phyloP scores from a whole-genome alignment of 1,139 yeast species.

The Geotrichum aggregatum region DNA sequence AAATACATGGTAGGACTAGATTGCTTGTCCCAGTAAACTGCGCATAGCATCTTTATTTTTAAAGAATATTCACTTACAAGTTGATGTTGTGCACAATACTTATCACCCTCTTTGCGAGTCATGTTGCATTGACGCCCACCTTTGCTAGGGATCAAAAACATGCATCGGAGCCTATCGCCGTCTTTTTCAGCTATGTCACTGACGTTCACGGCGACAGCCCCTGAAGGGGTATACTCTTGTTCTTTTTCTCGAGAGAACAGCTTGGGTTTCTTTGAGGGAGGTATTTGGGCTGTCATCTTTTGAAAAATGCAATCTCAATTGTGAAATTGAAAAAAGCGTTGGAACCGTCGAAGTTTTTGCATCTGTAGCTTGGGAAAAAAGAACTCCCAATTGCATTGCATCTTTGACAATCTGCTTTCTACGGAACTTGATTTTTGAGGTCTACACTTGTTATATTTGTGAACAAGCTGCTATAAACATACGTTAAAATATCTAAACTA shows the following conservation, averaged over 20 bases:
- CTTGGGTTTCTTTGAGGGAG: slow-evolving; percentile 10
- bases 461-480: too few relatives aligned
- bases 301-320: not conserved
- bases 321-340: too few relatives aligned
- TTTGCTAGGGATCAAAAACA: slow-evolving; percentile 44
- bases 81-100: slow-evolving; percentile 62
- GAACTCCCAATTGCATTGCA: not conserved
- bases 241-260: slow-evolving; percentile 10
- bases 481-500: not conserved
- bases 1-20: too few relatives aligned
- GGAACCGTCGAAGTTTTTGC: too few relatives aligned
- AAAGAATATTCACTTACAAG: slow-evolving; percentile 9
- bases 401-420: too few relatives aligned
- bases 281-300: slow-evolving; percentile 14
- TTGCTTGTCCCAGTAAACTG: too few relatives aligned
- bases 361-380: too few relatives aligned
- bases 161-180: slow-evolving; percentile 43
- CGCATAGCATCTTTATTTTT: not conserved
- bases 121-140: slow-evolving; percentile 57
- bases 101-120: slow-evolving; percentile 50
- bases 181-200: slow-evolving; percentile 18
- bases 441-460: too few relatives aligned
- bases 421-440: too few relatives aligned
- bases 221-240: too few relatives aligned
- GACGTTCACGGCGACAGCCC: too few relatives aligned